Evolutionary conservation across 306 rosid species (phyloP).

Genomic region (Ziziphus jujuba): DNA sequence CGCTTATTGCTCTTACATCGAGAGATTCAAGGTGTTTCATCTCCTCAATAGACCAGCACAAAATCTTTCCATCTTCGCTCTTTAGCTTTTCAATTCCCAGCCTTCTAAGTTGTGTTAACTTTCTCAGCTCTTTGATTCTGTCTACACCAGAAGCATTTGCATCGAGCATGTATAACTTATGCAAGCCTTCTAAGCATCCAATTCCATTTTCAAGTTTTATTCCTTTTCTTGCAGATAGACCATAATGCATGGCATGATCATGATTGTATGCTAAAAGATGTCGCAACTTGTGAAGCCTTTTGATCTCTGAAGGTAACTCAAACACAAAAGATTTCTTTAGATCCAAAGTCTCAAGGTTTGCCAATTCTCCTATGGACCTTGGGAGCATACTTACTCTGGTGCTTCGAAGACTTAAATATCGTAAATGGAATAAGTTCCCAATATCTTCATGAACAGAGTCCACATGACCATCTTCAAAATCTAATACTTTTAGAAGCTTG

Average conservation of each 20-base stretch:
- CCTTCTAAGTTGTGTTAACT: conserved; percentile 20
- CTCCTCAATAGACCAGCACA: not conserved
- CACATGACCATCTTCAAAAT: not conserved
- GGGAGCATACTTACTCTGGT: not conserved
- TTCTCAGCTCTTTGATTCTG: conserved; percentile 19
- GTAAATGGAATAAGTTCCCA: not conserved
- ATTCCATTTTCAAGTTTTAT: conserved; percentile 15
- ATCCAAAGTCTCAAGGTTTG: conserved; percentile 26
- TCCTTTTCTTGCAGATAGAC: not conserved
- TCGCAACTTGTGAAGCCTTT: not conserved
- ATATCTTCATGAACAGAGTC: not conserved
- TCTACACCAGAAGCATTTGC: conserved; percentile 11
- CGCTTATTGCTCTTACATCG: not conserved
- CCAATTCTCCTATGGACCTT: not conserved
- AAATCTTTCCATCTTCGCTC: not conserved
- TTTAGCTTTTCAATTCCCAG: conserved; percentile 18
- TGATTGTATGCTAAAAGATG: not conserved
- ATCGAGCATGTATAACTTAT: conserved; percentile 26
- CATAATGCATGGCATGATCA: not conserved
- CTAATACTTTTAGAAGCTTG: not conserved
- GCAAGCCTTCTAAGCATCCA: conserved; percentile 1
- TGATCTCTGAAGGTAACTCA: conserved; percentile 8
- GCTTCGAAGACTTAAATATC: not conserved
- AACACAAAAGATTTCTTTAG: conserved; percentile 2
- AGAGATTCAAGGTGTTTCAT: conserved; percentile 24